A percentile compares a stretch with the other conserved stretches of the same genome.
Evolutionary conservation across 805 yeast genomes (phyloP).

Genomic region (Myxozyma monticola): DNA sequence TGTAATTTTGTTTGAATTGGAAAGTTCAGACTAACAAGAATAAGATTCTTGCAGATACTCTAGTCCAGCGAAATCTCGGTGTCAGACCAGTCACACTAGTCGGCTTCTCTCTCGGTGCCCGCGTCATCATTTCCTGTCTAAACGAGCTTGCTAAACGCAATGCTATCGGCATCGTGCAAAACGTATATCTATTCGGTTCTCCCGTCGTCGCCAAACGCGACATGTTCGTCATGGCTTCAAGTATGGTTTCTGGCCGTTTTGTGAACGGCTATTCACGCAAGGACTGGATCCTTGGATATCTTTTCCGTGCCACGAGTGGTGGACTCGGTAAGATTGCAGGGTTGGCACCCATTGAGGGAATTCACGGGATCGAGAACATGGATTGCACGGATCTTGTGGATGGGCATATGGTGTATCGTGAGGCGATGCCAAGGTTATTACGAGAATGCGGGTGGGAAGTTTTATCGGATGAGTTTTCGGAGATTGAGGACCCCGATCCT

Average conservation of each 20-base stretch:
- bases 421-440: conserved; percentile 82
- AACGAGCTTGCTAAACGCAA: conserved; percentile 81
- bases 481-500: conserved; percentile 94
- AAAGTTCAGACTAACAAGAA: background rate
- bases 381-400: conserved; percentile 85
- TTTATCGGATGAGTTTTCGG: conserved; percentile 85
- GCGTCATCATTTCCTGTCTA: conserved; percentile 87
- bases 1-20: no score
- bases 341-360: conserved; percentile 64
- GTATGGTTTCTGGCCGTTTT: conserved; percentile 86
- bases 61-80: conserved; percentile 84
- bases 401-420: conserved; percentile 98
- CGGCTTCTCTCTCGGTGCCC: conserved; percentile 91
- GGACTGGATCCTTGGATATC: conserved; percentile 95
- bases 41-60: conserved; percentile 81
- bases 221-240: conserved; percentile 72
- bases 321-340: conserved; percentile 93
- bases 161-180: conserved; percentile 84
- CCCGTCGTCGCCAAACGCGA: conserved; percentile 81
- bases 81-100: conserved; percentile 88
- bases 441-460: conserved; percentile 74
- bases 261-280: conserved; percentile 87
- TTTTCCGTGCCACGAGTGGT: conserved; percentile 94
- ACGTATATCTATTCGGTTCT: conserved; percentile 82
- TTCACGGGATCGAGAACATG: conserved; percentile 72